Evolutionary conservation across 2,329 filamentous ascomycete genomes (phyloP).

Genomic region (Corynespora cassiicola): DNA sequence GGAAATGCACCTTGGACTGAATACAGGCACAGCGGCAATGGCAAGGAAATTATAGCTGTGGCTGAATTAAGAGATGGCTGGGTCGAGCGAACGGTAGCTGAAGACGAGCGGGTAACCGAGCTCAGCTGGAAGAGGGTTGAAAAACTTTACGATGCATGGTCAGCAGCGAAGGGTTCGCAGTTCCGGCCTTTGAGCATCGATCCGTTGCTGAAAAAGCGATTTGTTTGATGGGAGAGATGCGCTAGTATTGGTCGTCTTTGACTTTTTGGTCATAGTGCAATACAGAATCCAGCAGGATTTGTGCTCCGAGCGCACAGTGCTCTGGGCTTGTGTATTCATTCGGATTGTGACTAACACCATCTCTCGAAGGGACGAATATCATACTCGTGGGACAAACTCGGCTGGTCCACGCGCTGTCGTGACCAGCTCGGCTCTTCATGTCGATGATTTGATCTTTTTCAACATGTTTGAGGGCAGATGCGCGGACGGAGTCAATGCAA

Average conservation of each 20-base stretch:
- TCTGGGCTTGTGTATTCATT: slow-evolving; percentile 51
- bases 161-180: slow-evolving; percentile 9
- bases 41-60: slow-evolving; percentile 22
- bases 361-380: slow-evolving; percentile 53
- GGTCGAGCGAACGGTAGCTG: slow-evolving; percentile 17
- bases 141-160: slow-evolving; percentile 19
- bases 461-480: slow-evolving; percentile 23
- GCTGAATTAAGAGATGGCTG: slow-evolving; percentile 30
- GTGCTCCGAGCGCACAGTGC: slow-evolving; percentile 52
- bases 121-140: slow-evolving; percentile 18
- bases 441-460: slow-evolving; percentile 27
- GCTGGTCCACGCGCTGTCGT: slow-evolving; percentile 36
- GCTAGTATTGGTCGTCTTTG: slow-evolving; percentile 17
- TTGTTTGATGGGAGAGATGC: slow-evolving; percentile 26
- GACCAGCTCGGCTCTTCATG: slow-evolving; percentile 33
- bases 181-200: slow-evolving; percentile 18
- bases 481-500: slow-evolving; percentile 28
- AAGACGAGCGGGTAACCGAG: slow-evolving; percentile 20
- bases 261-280: slow-evolving; percentile 28
- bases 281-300: slow-evolving; percentile 52
- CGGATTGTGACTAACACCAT: slow-evolving; percentile 53
- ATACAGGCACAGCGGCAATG: slow-evolving; percentile 17
- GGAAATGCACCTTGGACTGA: slow-evolving; percentile 24
- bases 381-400: slow-evolving; percentile 43
- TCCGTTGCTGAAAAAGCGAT: too few species aligned